These are phyloP conservation scores for Claviceps sp. DNA, from an alignment of 2,329 filamentous ascomycete species.

Conservation along the genomic window DNA sequence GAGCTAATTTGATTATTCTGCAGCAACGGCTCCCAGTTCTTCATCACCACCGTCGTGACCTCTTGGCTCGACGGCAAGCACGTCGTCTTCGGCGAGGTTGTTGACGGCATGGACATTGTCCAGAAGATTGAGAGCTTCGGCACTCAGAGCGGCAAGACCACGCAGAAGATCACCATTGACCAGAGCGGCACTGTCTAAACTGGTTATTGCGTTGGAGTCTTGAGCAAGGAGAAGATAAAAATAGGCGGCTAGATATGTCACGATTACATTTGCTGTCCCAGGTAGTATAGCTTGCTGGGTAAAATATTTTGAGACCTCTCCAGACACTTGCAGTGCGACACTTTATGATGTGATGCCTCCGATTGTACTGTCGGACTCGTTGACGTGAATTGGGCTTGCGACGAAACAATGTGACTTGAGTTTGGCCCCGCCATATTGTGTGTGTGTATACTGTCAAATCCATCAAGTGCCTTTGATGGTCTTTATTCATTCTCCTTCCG, in stretches of 20 bases:
- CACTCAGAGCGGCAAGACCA: slow-evolving; percentile 34
- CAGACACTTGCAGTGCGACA: not conserved
- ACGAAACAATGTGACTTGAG: no score
- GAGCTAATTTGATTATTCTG: not conserved
- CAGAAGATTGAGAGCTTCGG: slow-evolving; percentile 49
- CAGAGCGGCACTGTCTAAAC: slow-evolving; percentile 35
- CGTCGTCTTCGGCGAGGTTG: slow-evolving; percentile 72
- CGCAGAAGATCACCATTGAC: slow-evolving; percentile 45
- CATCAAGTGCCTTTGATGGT: no score
- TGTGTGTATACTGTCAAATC: no score
- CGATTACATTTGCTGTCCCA: not conserved
- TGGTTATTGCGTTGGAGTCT: not conserved
- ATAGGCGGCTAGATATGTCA: slow-evolving; percentile 1
- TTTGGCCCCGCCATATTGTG: no score
- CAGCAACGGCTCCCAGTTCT: slow-evolving; percentile 97
- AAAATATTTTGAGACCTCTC: no score
- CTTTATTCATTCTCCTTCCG: no score
- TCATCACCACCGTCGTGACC: slow-evolving; percentile 86
- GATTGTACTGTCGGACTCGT: no score
- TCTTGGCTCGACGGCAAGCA: slow-evolving; percentile 75
- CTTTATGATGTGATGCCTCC: no score
- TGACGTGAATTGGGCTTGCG: no score
- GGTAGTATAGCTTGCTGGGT: not conserved
- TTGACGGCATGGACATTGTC: slow-evolving; percentile 37
- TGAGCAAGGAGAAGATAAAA: not conserved